Evolutionary conservation across 2,329 filamentous ascomycete species (phyloP).

Genomic region (Pseudopyrenochaeta lycopersici): DNA sequence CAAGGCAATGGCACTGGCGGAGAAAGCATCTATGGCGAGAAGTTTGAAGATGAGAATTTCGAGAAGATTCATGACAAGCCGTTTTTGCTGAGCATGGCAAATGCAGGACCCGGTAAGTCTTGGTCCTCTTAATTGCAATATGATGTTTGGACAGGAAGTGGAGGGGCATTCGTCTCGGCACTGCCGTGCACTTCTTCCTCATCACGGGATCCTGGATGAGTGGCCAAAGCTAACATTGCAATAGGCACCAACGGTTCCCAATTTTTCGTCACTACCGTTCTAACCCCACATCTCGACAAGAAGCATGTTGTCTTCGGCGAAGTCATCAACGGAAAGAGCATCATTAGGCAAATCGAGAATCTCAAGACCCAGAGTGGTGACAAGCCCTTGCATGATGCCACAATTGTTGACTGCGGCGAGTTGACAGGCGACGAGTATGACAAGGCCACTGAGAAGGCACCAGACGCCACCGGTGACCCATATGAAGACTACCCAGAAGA

Average conservation of each 20-base stretch:
- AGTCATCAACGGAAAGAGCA: conserved; percentile 89
- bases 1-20: conserved; percentile 93
- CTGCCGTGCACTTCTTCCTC: too few species aligned
- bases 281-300: conserved; percentile 91
- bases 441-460: conserved; percentile 70
- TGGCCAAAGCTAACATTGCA: conserved; percentile 16
- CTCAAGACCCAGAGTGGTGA: conserved; percentile 76
- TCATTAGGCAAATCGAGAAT: conserved; percentile 91
- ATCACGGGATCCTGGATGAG: not conserved
- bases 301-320: conserved; percentile 99
- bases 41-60: conserved; percentile 98
- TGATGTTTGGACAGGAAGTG: not conserved
- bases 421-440: conserved; percentile 76
- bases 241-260: conserved; percentile 93
- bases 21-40: conserved; percentile 96
- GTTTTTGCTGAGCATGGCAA: conserved; percentile 97
- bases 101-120: conserved; percentile 83
- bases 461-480: conserved; percentile 85
- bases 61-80: conserved; percentile 89
- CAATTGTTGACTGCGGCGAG: conserved; percentile 79
- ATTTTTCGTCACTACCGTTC: conserved; percentile 96
- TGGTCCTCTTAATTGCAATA: not conserved
- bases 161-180: not conserved
- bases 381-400: conserved; percentile 76
- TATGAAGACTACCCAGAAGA: conserved; percentile 98